Percentiles rank a stretch among this genome's conserved stretches.
These are phyloP conservation scores for Aegle marmelos DNA, from an alignment of 345 rosid species.

Conservation along the genomic window DNA sequence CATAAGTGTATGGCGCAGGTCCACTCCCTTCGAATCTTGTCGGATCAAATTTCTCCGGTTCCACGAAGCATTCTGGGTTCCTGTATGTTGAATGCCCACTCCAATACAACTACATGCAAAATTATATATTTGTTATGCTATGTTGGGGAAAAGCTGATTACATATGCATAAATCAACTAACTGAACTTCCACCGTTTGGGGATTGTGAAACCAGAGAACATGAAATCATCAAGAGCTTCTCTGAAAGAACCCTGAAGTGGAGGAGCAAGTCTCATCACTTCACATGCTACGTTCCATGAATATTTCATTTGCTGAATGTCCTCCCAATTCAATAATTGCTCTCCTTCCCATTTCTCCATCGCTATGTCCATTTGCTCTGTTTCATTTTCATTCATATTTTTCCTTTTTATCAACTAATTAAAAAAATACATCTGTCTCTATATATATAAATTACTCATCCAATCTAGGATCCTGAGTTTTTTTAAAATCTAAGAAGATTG, in stretches of 20 bases:
- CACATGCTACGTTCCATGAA: slow-evolving; percentile 28
- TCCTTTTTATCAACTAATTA: too few species aligned
- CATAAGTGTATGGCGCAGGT: slow-evolving; percentile 22
- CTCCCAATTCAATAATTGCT: slow-evolving; percentile 17
- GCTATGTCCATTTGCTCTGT: slow-evolving; percentile 21
- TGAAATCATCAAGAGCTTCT: slow-evolving; percentile 19
- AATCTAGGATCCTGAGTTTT: too few species aligned
- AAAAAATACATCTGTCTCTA: too few species aligned
- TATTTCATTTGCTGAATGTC: slow-evolving; percentile 25
- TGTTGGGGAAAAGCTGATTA: neutral
- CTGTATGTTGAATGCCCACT: slow-evolving; percentile 19
- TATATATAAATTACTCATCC: too few species aligned
- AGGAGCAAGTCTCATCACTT: slow-evolving; percentile 26
- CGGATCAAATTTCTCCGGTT: slow-evolving; percentile 25
- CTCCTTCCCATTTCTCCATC: slow-evolving; percentile 9
- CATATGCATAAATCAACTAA: too few species aligned
- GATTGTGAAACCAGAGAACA: slow-evolving; percentile 16
- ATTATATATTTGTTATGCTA: too few species aligned
- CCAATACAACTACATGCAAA: slow-evolving; percentile 10
- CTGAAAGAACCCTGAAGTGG: slow-evolving; percentile 23
- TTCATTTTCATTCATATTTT: too few species aligned
- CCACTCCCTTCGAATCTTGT: slow-evolving; percentile 21
- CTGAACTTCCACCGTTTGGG: slow-evolving; percentile 26
- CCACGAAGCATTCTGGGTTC: slow-evolving; percentile 16
- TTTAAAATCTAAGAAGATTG: too few species aligned